Evolutionary conservation across 2,329 filamentous ascomycete genomes (phyloP), one percentile per base, ranked within the genome.

Genomic region (Fusarium sp.): DNA sequence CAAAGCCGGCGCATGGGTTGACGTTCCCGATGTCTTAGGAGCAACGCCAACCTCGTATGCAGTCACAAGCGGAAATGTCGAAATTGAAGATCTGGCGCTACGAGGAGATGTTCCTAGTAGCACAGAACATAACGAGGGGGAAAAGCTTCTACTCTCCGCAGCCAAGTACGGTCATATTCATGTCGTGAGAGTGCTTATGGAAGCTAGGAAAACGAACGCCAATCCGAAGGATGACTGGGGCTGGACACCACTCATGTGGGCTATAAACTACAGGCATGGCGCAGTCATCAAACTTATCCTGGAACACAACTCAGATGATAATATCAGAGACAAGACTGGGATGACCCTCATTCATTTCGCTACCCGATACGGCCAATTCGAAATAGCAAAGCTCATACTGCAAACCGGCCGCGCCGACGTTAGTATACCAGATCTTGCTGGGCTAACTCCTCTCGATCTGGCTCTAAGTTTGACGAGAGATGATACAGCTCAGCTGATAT

Each of bases 41-140:
- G 46, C 2, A 49, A 32, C 46, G 32, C 28, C 46, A 0, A 49
- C 15, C 3, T 49, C 46, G 19, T 49, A 32, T 3, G 46, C 46
- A 12, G 6, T 4, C 15, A 49, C 6, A n/a, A 49, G 28, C 21
- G 15, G 21, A 49, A 9, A 49, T 11, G 6, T 2, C 0, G 4
- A 6, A 8, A 49, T 49, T 5, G 3, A 15, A 16, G 3, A 5
- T 12, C 12, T 49, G 6, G 13, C 32, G 0, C 3, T 49, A 11
- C 28, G 28, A 3, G 9, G 2, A 49, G 7, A 30, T 11, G 0
- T n/a, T 19, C 46, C 15, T 1, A 49, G 21, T 3, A 11, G n/a
- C 6, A 3, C 13, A 18, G 3, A 49, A 1, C 28, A 16, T 11
- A 5, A 2, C 1, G 19, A 49, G 5, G 46, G 28, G 5, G 15